Base-by-base conservation (phyloP, 2,329 filamentous ascomycete species). In the Diaporthe ilicicola region DNA sequence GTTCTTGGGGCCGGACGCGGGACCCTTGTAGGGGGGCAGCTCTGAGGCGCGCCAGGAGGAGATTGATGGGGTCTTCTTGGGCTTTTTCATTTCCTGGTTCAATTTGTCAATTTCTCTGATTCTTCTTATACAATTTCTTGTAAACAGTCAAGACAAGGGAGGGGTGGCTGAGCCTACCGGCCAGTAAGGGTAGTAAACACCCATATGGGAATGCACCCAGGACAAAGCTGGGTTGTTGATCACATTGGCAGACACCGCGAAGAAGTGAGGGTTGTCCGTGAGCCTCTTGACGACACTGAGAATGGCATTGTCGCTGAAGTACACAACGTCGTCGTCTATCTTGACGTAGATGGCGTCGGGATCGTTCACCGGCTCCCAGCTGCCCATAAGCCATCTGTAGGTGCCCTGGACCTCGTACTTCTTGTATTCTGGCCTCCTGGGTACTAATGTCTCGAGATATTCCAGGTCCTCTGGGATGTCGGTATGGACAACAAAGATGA, bases 151-250 rank as follows among this genome's bases (percentile, higher is more conserved):
- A n/a, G 51, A 12, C 29, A 55, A 8, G 19, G 51, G 46, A 37
- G 12, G 3, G 24, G 56, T 29, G 64, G 44, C 39, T 51, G 24
- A 55, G n/a, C 51, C 17, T 46, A 37, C 87, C 4, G 87, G 87
- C 24, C 88, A 81, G 76, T 88, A 89, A 3, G 87, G 84, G 62
- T 85, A 81, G 24, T 88, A 82, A 22, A 84, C 84, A 6, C 85
- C 86, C 10, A 86, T 80, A 70, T 87, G 87, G 75, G 84, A 85
- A 74, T 90, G 88, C 22, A 89, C 80, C 79, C 85, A 84, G 61
- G 83, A 83, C 39, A 88, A 84, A 13, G 86, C 81, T 17, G 86
- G 87, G 61, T 87, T 85, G 72, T 90, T 90, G 73, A 89, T 80
- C 27, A 90, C 81, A 73, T 90, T 89, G 62, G 87, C 87, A 2